Percentiles rank a stretch among this genome's conserved stretches.
These are phyloP conservation scores for Phaffia tasmanica DNA, from an alignment of 768 basidiomycete genomes.

Conservation along the genomic window DNA sequence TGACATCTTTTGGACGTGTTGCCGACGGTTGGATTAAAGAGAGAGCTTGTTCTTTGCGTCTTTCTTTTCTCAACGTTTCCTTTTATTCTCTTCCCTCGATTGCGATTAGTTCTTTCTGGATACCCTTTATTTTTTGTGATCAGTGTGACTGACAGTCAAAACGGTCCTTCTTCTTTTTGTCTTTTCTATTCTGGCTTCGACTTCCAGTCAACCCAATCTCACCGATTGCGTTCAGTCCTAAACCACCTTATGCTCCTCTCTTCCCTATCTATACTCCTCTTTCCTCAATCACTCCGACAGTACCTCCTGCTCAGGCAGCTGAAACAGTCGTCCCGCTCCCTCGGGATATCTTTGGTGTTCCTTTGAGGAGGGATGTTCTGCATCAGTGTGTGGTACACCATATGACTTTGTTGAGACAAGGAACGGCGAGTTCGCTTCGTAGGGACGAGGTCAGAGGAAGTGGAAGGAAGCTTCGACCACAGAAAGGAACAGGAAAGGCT, in stretches of 20 bases:
- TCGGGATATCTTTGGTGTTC: constrained; percentile 63
- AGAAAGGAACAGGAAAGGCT: constrained; percentile 84
- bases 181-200: background rate
- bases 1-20: background rate
- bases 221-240: constrained; percentile 5
- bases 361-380: constrained; percentile 80
- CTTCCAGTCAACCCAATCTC: constrained; percentile 20
- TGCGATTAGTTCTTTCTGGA: background rate
- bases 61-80: no score
- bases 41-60: no score
- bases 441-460: constrained; percentile 82
- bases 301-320: constrained; percentile 8
- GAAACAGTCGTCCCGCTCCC: constrained; percentile 38
- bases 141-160: background rate
- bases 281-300: constrained; percentile 26
- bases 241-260: constrained; percentile 22
- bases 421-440: background rate
- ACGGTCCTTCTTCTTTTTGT: background rate
- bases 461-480: constrained; percentile 73
- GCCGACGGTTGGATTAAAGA: background rate
- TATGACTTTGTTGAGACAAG: constrained; percentile 48
- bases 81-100: background rate
- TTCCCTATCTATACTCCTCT: constrained; percentile 30
- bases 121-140: no score
- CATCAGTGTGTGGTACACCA: constrained; percentile 84